These are phyloP conservation scores for Trypanosoma caninum DNA, from an alignment of 208 protist species.

Conservation along the genomic window DNA sequence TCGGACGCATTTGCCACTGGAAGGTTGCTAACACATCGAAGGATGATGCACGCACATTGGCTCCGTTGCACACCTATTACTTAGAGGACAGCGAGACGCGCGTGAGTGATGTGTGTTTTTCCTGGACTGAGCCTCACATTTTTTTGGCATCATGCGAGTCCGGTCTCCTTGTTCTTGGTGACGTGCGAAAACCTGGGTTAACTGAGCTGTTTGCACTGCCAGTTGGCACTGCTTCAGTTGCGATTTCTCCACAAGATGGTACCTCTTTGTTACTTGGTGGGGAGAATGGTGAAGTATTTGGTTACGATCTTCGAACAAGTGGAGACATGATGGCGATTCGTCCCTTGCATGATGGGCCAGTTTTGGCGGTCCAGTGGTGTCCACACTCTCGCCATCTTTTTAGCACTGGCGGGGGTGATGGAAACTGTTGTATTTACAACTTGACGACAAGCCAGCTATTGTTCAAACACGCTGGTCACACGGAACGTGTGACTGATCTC, in stretches of 20 bases:
- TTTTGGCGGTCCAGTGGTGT: constrained; percentile 78
- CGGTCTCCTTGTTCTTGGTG: constrained; percentile 49
- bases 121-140: constrained; percentile 43
- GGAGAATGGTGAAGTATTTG: constrained; percentile 47
- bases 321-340: constrained; percentile 37
- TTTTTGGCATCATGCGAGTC: constrained; percentile 44
- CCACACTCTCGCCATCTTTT: constrained; percentile 83
- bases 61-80: constrained; percentile 36
- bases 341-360: constrained; percentile 53
- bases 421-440: constrained; percentile 71
- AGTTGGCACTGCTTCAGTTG: constrained; percentile 30
- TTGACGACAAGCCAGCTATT: constrained; percentile 42
- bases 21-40: constrained; percentile 71
- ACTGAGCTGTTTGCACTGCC: constrained; percentile 53
- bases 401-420: constrained; percentile 68
- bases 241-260: constrained; percentile 57
- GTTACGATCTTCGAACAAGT: constrained; percentile 71
- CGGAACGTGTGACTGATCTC: constrained; percentile 75
- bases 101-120: constrained; percentile 61
- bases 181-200: constrained; percentile 34
- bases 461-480: constrained; percentile 87
- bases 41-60: constrained; percentile 49
- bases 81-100: constrained; percentile 52
- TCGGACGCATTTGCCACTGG: constrained; percentile 62
- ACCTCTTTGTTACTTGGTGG: constrained; percentile 55